phyloP scores from a whole-genome alignment of 1,284 basidiomycete species.

The Pyrrhoderma lamaoense region DNA sequence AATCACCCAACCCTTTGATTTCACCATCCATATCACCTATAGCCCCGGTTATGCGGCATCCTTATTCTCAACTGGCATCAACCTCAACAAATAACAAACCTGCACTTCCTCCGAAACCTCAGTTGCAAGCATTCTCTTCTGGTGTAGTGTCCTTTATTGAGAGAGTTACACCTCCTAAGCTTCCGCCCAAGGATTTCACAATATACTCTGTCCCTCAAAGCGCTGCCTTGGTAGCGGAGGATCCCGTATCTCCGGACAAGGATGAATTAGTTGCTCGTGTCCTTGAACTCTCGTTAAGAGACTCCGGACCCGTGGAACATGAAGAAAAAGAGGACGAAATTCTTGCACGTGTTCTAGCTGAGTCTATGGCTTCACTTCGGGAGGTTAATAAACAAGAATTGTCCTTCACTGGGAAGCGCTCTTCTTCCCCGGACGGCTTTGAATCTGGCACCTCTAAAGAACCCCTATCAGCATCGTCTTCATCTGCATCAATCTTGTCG shows the following conservation, averaged over 20 bases:
- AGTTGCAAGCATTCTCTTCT: background rate
- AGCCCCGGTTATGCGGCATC: background rate
- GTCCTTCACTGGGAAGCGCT: no score
- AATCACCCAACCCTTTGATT: slow-evolving; percentile 5
- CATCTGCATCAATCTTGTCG: background rate
- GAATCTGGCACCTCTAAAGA: background rate
- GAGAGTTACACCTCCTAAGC: background rate
- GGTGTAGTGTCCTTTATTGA: background rate
- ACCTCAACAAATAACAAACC: slow-evolving; percentile 2
- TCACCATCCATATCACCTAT: slow-evolving; percentile 4
- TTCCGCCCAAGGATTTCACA: slow-evolving; percentile 6
- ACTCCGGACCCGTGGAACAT: slow-evolving; percentile 28
- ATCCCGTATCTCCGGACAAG: slow-evolving; percentile 17
- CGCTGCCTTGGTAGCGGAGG: background rate
- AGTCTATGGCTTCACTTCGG: slow-evolving; percentile 7
- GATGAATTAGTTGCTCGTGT: slow-evolving; percentile 30
- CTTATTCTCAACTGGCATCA: slow-evolving; percentile 3
- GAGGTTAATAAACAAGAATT: background rate
- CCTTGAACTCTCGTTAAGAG: slow-evolving; percentile 49
- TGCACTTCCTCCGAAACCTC: slow-evolving; percentile 12
- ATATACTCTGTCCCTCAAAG: slow-evolving; percentile 1
- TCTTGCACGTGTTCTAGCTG: slow-evolving; percentile 11
- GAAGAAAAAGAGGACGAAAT: slow-evolving; percentile 11
- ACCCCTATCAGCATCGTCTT: background rate
- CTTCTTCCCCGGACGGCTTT: background rate